Conservation (phyloP, 495 filamentous ascomycete genomes). For the Penicillium ucsense region DNA sequence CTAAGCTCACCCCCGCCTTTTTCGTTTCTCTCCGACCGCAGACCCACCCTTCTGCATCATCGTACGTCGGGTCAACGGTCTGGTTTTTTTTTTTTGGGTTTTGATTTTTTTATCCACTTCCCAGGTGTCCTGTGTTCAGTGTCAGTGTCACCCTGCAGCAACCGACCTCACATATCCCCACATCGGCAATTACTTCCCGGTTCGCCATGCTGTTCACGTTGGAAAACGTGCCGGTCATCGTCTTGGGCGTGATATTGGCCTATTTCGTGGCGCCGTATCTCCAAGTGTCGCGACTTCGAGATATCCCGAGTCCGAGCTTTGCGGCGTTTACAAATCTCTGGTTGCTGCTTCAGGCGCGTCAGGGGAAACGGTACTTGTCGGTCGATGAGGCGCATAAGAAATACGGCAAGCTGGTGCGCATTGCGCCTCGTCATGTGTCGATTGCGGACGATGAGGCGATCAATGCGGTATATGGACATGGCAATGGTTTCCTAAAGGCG, state of each 20-base stretch:
- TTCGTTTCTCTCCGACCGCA: too few species aligned
- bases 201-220: constrained; percentile 32
- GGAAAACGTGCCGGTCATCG: constrained; percentile 49
- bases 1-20: too few species aligned
- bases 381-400: constrained; percentile 71
- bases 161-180: not conserved
- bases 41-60: too few species aligned
- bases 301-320: constrained; percentile 56
- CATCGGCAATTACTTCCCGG: too few species aligned
- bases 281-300: constrained; percentile 49
- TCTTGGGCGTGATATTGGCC: constrained; percentile 40
- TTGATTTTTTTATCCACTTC: too few species aligned
- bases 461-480: constrained; percentile 48
- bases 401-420: constrained; percentile 48
- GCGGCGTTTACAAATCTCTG: constrained; percentile 70
- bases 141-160: too few species aligned
- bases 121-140: too few species aligned
- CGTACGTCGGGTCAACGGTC: too few species aligned
- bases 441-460: constrained; percentile 53
- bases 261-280: constrained; percentile 68
- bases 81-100: too few species aligned
- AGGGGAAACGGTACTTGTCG: constrained; percentile 54
- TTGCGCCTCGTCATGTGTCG: constrained; percentile 50
- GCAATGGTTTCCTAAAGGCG: constrained; percentile 69
- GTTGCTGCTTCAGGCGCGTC: constrained; percentile 60